Evolutionary conservation across 805 yeast species (phyloP).

Genomic region (Starmera amethionina): DNA sequence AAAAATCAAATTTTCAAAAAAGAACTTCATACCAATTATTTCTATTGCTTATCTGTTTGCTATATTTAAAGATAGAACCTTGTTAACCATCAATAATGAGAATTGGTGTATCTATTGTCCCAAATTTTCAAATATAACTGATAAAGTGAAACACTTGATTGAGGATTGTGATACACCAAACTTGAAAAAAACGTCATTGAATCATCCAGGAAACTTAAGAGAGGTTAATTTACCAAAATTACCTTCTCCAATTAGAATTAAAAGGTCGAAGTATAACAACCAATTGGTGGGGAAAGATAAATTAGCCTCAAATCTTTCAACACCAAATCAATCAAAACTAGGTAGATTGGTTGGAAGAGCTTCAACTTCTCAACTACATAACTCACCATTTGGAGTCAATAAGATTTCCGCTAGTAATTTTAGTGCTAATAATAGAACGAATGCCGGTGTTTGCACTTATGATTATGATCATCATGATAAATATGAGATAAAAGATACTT

Average conservation of each 20-base stretch:
- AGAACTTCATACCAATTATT: conserved; percentile 49
- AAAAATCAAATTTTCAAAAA: conserved; percentile 49
- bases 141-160: conserved; percentile 14
- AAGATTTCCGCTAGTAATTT: background rate
- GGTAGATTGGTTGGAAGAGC: conserved; percentile 40
- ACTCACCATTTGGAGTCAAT: background rate
- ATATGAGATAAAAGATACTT: background rate
- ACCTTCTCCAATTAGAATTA: conserved; percentile 45
- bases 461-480: background rate
- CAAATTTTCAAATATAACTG: conserved; percentile 16
- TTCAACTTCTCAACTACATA: conserved; percentile 23
- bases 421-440: background rate
- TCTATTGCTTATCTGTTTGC: conserved; percentile 48
- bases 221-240: conserved; percentile 21
- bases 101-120: conserved; percentile 53
- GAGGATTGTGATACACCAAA: background rate
- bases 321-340: conserved; percentile 14
- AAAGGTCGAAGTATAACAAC: conserved; percentile 21
- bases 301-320: too few relatives aligned
- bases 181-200: background rate
- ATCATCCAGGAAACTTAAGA: background rate
- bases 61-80: conserved; percentile 25
- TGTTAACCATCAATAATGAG: conserved; percentile 33
- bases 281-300: too few relatives aligned
- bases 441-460: background rate